Evolutionary conservation across 2,329 filamentous ascomycete species (phyloP), one percentile per base, ranked within the genome.

Genomic region (Aspergillus sp.): DNA sequence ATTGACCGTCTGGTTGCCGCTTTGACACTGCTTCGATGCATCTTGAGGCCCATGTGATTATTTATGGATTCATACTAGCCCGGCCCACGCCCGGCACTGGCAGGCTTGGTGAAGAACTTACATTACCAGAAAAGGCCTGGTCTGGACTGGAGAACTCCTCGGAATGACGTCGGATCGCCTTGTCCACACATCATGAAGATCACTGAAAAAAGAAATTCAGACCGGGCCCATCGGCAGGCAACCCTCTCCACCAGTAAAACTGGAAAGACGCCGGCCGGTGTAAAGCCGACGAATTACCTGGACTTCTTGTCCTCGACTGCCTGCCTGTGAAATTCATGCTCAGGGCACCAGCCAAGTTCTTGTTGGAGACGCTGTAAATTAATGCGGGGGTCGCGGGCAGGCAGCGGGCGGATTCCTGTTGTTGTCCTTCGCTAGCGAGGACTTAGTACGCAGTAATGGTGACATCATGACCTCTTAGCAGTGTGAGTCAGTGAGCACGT

Each of bases 81-180:
- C 43, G 25, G 53, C 37, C 43, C 44, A 49, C 25, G 44, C 37
- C 9, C 35, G 35, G 12, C 35, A 15, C 14, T 14, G 15, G 12
- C 35, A 11, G 35, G 12, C 35, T 37, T 37, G 15, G 31, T 49
- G 52, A 54, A 58, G 50, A 56, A 54, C 54, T 31, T 9, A 11
- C 8, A 9, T 31, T 58, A 46, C 53, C 53, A 15, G n/a, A 55
- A 49, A 21, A 25, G 44, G 45, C 43, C 45, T 52, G 44, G 49
- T 37, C 55, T 55, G 44, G 19, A 37, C 54, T 44, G 41, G 39
- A 35, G 43, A 39, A 8, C 41, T 35, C n/a, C 37, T 48, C 37
- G 31, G 25, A 47, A 52, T 60, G 58, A 60, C 58, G 58, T 60
- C 55, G 45, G 52, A 49, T 49, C 35, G 23, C 19, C 27, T 31